Evolutionary conservation across 306 rosid genomes (phyloP).

Genomic region (Cyclanthera cordifolia): DNA sequence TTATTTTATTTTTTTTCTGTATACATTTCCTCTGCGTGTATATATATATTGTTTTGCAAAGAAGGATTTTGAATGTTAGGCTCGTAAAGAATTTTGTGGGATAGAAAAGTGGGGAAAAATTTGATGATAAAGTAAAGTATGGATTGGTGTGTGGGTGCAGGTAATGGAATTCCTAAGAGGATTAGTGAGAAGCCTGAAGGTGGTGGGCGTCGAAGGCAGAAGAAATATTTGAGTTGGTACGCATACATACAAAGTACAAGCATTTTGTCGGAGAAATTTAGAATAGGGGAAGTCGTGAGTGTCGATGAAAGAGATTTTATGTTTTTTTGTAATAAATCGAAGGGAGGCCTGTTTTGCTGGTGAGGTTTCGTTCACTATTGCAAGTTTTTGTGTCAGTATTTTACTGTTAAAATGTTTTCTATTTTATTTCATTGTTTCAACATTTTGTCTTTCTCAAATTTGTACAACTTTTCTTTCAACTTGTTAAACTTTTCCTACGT

Average conservation of each 20-base stretch:
- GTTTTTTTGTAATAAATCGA: not conserved
- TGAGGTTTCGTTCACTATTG: not conserved
- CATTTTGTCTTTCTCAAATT: not conserved
- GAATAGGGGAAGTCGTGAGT: not conserved
- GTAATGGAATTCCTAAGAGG: slow-evolving; percentile 74
- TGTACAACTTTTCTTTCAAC: not conserved
- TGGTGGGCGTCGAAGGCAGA: too few species aligned
- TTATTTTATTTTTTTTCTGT: too few species aligned
- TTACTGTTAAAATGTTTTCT: not conserved
- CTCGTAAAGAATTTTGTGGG: too few species aligned
- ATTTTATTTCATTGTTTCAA: not conserved
- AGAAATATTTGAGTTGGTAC: too few species aligned
- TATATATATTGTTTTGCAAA: not conserved
- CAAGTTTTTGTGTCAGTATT: not conserved
- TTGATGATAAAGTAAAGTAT: not conserved
- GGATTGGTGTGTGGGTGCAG: slow-evolving; percentile 26
- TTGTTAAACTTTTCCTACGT: not conserved
- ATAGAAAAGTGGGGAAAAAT: too few species aligned
- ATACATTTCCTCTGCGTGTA: not conserved
- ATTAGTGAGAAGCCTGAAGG: slow-evolving; percentile 54
- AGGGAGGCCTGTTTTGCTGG: not conserved
- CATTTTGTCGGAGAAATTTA: too few species aligned
- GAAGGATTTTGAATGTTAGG: too few species aligned
- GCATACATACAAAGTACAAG: too few species aligned
- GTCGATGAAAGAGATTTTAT: not conserved